Evolutionary conservation across 1,284 basidiomycete genomes (phyloP), one percentile per base, ranked within the genome.

Genomic region (Sutorius eximius): DNA sequence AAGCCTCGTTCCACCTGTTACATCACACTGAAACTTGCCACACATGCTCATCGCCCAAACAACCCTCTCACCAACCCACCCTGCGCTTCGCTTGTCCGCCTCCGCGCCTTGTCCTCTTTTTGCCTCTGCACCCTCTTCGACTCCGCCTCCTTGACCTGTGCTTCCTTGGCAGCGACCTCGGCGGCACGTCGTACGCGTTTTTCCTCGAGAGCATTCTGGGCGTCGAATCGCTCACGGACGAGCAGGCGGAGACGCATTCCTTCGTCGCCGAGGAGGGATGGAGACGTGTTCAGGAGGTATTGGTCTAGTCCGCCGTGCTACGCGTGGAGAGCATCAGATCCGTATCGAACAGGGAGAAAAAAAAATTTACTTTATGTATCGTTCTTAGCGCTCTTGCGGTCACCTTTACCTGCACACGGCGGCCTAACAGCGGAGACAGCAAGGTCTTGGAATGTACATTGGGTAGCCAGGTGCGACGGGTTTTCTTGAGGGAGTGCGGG

Each of bases 401-500:
- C 48, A 93, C 72, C 65, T 89, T 90, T 24, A 93, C 72, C 53
- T 77, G 76, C 5, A 94, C 61, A 44, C 74, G 75, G 50, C 78
- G 69, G 30, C 79, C 81, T 41, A 93, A 70, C 2, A 82, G 71
- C 16, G 89, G 86, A 9, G 88, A 91, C 59, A 75, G 80, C 45
- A 93, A 63, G 3, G 83, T 81, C 69, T 92, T 91, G 55, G 75
- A 75, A 61, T 93, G 90, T 18, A 92, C 78, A 72, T 97, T 97
- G 24, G 94, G 91, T 27, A 91, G 76, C 94, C 94, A 97, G 43
- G 85, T 83, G 43, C 94, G 78, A 48, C 91, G 86, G n/a, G 95
- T 95, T 76, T 95, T 95, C 71, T 89, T 83, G 69, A 91, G 86
- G 22, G 93, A 96, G 72, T 92, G 89, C 0, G 94, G 93, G 49